These are phyloP conservation scores for Globisporangium nodosum DNA, from an alignment of 352 stramenopile genomes.

Conservation along the genomic window DNA sequence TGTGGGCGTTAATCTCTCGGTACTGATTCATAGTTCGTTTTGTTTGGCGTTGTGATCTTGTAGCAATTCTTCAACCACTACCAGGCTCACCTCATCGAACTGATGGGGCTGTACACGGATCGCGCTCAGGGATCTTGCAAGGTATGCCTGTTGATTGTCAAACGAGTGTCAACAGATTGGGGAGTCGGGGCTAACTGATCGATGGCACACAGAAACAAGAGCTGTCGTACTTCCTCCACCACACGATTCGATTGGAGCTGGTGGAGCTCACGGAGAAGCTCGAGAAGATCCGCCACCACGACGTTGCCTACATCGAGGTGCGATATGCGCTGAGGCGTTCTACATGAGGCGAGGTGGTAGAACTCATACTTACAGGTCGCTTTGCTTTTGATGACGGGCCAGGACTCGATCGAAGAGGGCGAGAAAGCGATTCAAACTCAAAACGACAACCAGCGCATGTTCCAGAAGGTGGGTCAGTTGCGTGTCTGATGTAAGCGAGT, in stretches of 20 bases:
- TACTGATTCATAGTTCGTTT: neutral
- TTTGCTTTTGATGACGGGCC: neutral
- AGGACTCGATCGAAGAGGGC: conserved; percentile 51
- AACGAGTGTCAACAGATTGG: neutral
- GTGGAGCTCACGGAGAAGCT: conserved; percentile 46
- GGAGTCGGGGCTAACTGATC: neutral
- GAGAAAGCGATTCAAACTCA: conserved; percentile 48
- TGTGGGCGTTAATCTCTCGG: neutral
- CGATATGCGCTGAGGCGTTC: neutral
- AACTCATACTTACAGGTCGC: no score
- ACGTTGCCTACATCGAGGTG: conserved; percentile 43
- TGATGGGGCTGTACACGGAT: conserved; percentile 70
- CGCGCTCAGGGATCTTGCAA: conserved; percentile 52
- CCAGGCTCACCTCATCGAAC: conserved; percentile 55
- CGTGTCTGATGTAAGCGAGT: neutral
- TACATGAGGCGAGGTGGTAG: no score
- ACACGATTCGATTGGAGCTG: conserved; percentile 46
- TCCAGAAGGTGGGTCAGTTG: conserved; percentile 29
- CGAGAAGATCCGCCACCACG: conserved; percentile 55
- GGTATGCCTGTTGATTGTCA: conserved; percentile 17
- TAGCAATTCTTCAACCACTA: conserved; percentile 76
- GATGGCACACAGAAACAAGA: conserved; percentile 43
- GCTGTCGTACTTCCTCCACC: conserved; percentile 58
- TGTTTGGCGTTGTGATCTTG: no score
- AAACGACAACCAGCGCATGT: conserved; percentile 51